A percentile compares a stretch with the other conserved stretches of the same genome.
These are phyloP conservation scores for Eucalyptus virginea DNA, from an alignment of 345 rosid species.

Conservation along the genomic window DNA sequence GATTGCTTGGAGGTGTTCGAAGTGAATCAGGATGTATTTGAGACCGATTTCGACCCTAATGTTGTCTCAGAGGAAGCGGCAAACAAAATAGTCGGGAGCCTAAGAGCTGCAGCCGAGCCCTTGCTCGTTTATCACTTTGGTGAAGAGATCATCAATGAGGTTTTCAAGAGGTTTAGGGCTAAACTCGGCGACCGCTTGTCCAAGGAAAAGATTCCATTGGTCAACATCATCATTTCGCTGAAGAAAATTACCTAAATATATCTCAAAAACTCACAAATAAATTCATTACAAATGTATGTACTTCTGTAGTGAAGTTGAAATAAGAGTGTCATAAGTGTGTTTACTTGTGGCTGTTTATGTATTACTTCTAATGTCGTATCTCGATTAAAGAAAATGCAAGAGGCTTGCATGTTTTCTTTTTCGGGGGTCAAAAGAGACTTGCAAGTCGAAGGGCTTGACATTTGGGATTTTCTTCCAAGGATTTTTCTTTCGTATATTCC, in stretches of 20 bases:
- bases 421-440: neutral
- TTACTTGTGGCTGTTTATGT: neutral
- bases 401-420: neutral
- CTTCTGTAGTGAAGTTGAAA: neutral
- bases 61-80: neutral
- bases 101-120: constrained; percentile 44
- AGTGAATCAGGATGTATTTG: constrained; percentile 19
- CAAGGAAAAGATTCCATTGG: neutral
- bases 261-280: neutral
- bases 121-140: constrained; percentile 37
- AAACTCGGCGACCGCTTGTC: neutral
- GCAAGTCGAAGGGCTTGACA: neutral
- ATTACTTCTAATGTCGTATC: neutral
- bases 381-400: neutral
- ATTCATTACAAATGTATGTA: neutral
- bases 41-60: neutral
- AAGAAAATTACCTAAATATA: neutral
- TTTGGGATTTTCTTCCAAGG: neutral
- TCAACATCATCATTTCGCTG: neutral
- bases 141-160: constrained; percentile 6
- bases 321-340: neutral
- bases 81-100: constrained; percentile 13
- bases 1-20: constrained; percentile 14
- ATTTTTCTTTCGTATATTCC: neutral
- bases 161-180: constrained; percentile 1